Evolutionary conservation across 2,329 filamentous ascomycete species (phyloP), one percentile per base, ranked within the genome.

Genomic region (Lasiodiplodia citricola): DNA sequence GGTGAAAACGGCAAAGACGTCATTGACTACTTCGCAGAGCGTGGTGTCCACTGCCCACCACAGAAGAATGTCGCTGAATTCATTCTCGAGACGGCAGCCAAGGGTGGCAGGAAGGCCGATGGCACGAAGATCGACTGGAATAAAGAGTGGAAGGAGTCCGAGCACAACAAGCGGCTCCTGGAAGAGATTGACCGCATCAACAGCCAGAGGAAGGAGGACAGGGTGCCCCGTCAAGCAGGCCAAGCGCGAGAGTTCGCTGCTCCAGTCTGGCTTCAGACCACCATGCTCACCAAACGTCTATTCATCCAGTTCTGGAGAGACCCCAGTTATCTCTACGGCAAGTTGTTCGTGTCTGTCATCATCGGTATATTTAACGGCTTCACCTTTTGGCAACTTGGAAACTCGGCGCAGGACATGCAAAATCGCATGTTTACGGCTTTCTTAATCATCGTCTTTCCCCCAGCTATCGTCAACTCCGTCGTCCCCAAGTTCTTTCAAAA

Each of bases 11-110:
- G 90, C 5, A 80, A 84, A 3, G 85, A 86, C 2, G 84, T 93
- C 4, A 80, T 84, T 21, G 72, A 81, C 2, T 92, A 94, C 78
- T 94, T 93, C 71, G 81, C 85, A 41, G 74, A 80, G 1, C 84
- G 89, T 21, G 91, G 89, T 7, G 83, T 86, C 72, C 81, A 86
- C 0, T 85, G 95, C 69, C 92, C 92, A 0, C 75, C 87, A 5
- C 87, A 92, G 72, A 91, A 87, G 68, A 96, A 96, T 75, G 91
- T 92, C 0, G 92, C 93, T 16, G 93, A 96, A 77, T 93, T 89
- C 78, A 83, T 94, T 50, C 88, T 96, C 54, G 91, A 96, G 68
- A 82, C 93, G 44, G 87, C 94, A 77, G 96, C 93, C 78, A 89
- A 87, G 14, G 92, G 96, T 79, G 94, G 96, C 75, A n/a, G 55